Percentiles rank a stretch among this genome's conserved stretches.
phyloP scores from a whole-genome alignment of 805 yeast species.

The Pichia cephalocereana region DNA sequence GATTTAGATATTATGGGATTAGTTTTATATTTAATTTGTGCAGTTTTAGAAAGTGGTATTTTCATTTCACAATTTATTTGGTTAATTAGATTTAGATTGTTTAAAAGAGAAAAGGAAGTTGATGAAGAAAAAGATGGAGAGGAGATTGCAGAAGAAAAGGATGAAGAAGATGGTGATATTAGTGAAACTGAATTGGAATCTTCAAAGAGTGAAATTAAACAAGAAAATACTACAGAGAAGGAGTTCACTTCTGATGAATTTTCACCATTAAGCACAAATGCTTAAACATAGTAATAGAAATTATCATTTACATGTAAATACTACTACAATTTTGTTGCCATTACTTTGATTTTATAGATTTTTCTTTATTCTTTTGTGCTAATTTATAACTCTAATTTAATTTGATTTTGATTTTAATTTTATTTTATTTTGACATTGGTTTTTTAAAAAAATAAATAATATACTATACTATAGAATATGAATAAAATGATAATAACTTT shows the following conservation, averaged over 20 bases:
- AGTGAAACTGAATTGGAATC: background rate
- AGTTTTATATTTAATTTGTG: conserved; percentile 63
- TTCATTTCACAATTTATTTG: conserved; percentile 62
- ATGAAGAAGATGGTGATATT: background rate
- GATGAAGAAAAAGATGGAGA: background rate
- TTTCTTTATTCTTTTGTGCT: too few relatives aligned
- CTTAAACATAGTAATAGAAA: too few relatives aligned
- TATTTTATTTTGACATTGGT: too few relatives aligned
- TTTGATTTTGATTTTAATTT: too few relatives aligned
- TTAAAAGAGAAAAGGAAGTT: conserved; percentile 5
- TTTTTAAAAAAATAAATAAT: too few relatives aligned
- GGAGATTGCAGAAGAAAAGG: background rate
- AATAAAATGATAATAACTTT: background rate
- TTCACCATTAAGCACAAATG: too few relatives aligned
- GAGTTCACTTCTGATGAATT: background rate
- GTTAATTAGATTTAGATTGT: conserved; percentile 38
- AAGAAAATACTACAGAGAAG: background rate
- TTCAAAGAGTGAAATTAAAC: too few relatives aligned
- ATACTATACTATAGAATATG: too few relatives aligned
- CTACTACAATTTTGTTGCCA: too few relatives aligned
- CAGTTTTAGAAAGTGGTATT: conserved; percentile 70
- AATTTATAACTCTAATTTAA: too few relatives aligned
- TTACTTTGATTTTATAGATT: too few relatives aligned
- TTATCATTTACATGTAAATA: too few relatives aligned
- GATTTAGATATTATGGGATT: conserved; percentile 72